Base-by-base conservation (phyloP, 306 rosid species). In the Vigna angularis region DNA sequence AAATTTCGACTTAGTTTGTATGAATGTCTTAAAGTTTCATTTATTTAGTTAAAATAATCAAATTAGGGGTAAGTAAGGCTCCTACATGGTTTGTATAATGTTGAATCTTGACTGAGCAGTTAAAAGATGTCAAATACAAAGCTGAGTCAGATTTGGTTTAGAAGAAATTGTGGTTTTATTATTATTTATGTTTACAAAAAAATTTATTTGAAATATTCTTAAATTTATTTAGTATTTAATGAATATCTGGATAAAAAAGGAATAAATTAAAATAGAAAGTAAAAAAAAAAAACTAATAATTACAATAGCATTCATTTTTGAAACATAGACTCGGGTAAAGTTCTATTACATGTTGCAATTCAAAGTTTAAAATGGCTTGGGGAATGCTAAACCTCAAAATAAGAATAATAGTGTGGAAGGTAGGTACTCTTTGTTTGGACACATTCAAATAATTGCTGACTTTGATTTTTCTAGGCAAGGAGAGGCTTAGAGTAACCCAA, bases 401-500 rank as follows among this genome's bases (percentile, higher is more conserved):
- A 38, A 18, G 3, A 2, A 30, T 32, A 50, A 28, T 65, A 14
- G 1, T 6, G 20, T 22, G 20, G 67, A 63, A 64, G 42, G 18
- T 7, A 34, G 13, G 24, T 16, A 20, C 14, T 63, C 10, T 13
- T 58, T 6, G 36, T 32, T 32, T 57, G 82, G 26, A 38, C 28
- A 61, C 7, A 48, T 34, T 58, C 28, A 20, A 64, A 45, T 45
- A 44, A 56, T 66, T 72, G n/a, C 53, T 64, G 45, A 24, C 64
- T 30, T 66, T 30, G 48, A 49, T 73, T 74, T 56, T 45, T 45
- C 15, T 1, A 28, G 18, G 73, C 75, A 82, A 58, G 52, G 16
- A 26, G 44, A 57, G 63, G 28, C 16, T 32, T 32, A 32, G 36
- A 32, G 36, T 32, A 32, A 32, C 6, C 36, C 64, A 32, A 30